A percentile compares a stretch with the other conserved stretches of the same genome.
Evolutionary conservation across 352 stramenopile genomes (phyloP).

Genomic region (Globisporangium irregulare): DNA sequence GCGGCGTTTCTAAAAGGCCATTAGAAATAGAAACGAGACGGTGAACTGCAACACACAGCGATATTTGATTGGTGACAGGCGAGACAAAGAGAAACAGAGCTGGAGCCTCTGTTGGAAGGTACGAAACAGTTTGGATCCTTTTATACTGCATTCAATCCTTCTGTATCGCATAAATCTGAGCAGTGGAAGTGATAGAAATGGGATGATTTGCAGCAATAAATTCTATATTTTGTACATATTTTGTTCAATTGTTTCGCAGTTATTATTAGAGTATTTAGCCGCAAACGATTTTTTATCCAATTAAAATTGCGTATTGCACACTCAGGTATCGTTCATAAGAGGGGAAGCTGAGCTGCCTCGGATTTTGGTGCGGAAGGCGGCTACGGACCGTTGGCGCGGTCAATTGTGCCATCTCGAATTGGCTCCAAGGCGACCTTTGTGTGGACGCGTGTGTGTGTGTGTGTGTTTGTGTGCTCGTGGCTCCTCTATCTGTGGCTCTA

Average conservation of each 20-base stretch:
- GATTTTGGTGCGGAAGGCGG: background rate
- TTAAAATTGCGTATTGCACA: background rate
- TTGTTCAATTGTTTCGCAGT: no score
- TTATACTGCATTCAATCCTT: background rate
- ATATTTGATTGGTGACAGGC: constrained; percentile 15
- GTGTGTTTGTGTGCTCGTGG: background rate
- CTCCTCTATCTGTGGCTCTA: background rate
- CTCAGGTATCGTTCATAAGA: background rate
- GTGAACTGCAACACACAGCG: background rate
- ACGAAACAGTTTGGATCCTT: background rate
- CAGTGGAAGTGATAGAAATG: background rate
- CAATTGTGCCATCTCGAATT: constrained; percentile 5
- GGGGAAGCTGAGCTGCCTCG: background rate
- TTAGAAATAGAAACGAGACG: constrained; percentile 18
- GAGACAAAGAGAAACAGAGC: background rate
- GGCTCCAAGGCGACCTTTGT: background rate
- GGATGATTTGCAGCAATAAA: background rate
- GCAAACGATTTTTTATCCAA: background rate
- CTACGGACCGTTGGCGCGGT: background rate
- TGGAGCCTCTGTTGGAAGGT: background rate
- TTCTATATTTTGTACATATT: background rate
- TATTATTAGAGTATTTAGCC: background rate
- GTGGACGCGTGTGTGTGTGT: background rate
- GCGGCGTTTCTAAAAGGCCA: background rate
- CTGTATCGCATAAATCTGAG: background rate